A percentile compares a stretch with the other conserved stretches of the same genome.
Conservation (phyloP, 2,329 filamentous ascomycete species). For the Elsinoe arachidis region DNA sequence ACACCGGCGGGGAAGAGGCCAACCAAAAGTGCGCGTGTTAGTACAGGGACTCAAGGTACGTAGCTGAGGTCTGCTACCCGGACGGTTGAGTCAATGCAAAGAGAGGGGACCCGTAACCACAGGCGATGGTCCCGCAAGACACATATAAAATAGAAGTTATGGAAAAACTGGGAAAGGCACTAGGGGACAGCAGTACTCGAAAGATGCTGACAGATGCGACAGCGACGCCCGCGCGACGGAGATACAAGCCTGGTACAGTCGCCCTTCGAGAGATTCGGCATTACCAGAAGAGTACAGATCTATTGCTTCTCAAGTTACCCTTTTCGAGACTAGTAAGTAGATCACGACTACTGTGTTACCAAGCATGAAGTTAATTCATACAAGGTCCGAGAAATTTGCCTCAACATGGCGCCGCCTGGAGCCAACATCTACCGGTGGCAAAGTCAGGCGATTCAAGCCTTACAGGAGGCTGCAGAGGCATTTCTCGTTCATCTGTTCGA, state of each 20-base stretch:
- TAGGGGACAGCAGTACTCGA: too few relatives aligned
- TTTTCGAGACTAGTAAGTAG: constrained; percentile 76
- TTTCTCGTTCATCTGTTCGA: constrained; percentile 98
- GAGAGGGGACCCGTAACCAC: neutral
- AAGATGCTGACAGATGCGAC: too few relatives aligned
- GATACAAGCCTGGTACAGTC: constrained; percentile 61
- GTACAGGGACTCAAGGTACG: neutral
- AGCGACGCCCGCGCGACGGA: constrained; percentile 15
- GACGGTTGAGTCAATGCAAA: neutral
- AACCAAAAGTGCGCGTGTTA: neutral
- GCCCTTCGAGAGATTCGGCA: constrained; percentile 97
- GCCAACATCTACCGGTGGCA: constrained; percentile 79
- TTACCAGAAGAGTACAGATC: constrained; percentile 96
- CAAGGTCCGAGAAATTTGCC: constrained; percentile 78
- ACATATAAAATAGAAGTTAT: neutral
- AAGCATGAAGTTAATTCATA: neutral
- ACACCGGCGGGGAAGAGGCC: constrained; percentile 7
- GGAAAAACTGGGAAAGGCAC: neutral
- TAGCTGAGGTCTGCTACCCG: neutral
- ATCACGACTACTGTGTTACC: neutral
- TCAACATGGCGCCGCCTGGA: constrained; percentile 74
- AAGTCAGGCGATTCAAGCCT: constrained; percentile 90
- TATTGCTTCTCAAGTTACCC: constrained; percentile 92
- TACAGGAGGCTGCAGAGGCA: constrained; percentile 97
- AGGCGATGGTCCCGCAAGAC: neutral